Percentiles rank a stretch among this genome's conserved stretches.
Evolutionary conservation across 2,329 filamentous ascomycete species (phyloP).

Genomic region (Neonectria magnoliae): DNA sequence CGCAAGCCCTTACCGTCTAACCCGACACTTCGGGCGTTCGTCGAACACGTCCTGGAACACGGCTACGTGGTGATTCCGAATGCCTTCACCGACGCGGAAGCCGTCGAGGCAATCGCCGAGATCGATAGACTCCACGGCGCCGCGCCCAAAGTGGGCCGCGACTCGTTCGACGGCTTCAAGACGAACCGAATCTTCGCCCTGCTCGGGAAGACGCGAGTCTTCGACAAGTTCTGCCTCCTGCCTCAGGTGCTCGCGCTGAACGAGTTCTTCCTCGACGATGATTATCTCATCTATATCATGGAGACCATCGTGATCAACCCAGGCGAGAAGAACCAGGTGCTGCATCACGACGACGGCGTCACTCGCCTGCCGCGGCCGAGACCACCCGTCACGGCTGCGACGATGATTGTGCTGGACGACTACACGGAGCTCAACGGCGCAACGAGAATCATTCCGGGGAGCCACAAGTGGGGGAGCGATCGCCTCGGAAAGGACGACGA

Average conservation of each 20-base stretch:
- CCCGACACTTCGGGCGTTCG: neutral
- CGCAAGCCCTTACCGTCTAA: slow-evolving; percentile 6
- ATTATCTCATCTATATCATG: slow-evolving; percentile 21
- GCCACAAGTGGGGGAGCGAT: slow-evolving; percentile 17
- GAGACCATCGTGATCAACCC: slow-evolving; percentile 21
- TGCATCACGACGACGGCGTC: slow-evolving; percentile 17
- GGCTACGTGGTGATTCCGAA: slow-evolving; percentile 20
- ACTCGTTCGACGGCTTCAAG: slow-evolving; percentile 14
- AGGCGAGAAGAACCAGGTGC: slow-evolving; percentile 18
- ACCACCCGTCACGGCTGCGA: slow-evolving; percentile 11
- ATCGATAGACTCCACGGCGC: slow-evolving; percentile 17
- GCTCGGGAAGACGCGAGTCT: slow-evolving; percentile 13
- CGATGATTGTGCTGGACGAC: slow-evolving; percentile 19
- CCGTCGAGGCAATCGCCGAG: slow-evolving; percentile 15
- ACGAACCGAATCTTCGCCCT: slow-evolving; percentile 16
- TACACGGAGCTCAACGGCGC: slow-evolving; percentile 21
- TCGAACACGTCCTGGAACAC: slow-evolving; percentile 11
- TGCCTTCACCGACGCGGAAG: slow-evolving; percentile 9
- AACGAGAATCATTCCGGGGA: slow-evolving; percentile 16
- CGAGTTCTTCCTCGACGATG: slow-evolving; percentile 16
- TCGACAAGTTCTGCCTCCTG: slow-evolving; percentile 20
- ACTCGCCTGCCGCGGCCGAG: slow-evolving; percentile 11
- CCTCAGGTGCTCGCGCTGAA: slow-evolving; percentile 15
- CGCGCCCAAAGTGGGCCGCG: slow-evolving; percentile 7
- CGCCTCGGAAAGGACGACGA: slow-evolving; percentile 8